Evolutionary conservation across 768 basidiomycete genomes (phyloP), one percentile per base, ranked within the genome.

Genomic region (Clitopilus hobsonii): DNA sequence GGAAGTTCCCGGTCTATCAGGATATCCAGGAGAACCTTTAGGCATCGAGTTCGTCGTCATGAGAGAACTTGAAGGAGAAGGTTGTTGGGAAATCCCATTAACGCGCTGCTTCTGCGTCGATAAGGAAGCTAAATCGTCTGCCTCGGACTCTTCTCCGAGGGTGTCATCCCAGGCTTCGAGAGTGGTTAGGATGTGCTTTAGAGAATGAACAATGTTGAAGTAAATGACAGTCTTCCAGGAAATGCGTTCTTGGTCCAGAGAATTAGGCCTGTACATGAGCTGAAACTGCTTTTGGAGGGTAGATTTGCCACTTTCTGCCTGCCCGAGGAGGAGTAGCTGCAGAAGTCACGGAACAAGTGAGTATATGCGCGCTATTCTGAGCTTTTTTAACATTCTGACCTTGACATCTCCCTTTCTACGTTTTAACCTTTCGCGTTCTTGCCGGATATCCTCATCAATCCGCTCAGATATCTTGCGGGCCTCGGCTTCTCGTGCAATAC

Each of bases 201-300:
- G 71, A 30, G 86, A 85, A 63, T 78, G 81, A 51, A 89, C 79
- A 61, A 89, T 79, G 69, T 89, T 89, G 71, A 88, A 87, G 66
- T 86, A 89, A 51, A 89, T 81, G 60, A 89, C 80, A 11, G 82
- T 84, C 54, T 83, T 79, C 88, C 88, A 89, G 47, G 85, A 86
- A 50, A 77, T 69, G 18, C 87, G 84, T 62, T 89, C 87, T 56
- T 77, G 76, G 56, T 89, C 86, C 38, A 89, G 71, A 38, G 84
- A 83, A 57, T 77, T 79, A 7, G 87, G 89, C 56, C 80, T 83
- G 69, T 90, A 90, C 83, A 90, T 88, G 61, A 91, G 80, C 67
- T 89, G 88, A 61, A 87, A 89, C 63, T 88, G 88, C 65, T 88
- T 88, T 69, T 87, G 86, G 48, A 89, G 77, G 3, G 86, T 88